Evolutionary conservation across 1,284 basidiomycete species (phyloP).

Genomic region (Malassezia psittaci): DNA sequence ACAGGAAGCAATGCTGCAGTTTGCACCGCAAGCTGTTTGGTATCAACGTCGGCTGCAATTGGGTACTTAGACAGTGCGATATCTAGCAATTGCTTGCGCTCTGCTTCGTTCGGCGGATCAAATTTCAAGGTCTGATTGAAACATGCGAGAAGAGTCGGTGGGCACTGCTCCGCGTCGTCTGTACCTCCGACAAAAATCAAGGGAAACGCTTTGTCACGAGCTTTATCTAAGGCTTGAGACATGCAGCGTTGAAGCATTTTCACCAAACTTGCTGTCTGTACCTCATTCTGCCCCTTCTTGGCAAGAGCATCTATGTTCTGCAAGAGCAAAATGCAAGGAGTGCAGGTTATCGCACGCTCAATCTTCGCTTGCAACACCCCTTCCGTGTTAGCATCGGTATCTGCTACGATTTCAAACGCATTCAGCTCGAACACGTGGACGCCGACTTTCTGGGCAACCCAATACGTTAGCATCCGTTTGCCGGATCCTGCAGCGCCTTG

Average conservation of each 20-base stretch:
- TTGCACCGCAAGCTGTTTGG: constrained; percentile 66
- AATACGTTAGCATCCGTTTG: constrained; percentile 57
- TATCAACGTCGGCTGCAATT: constrained; percentile 68
- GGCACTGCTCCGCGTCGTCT: constrained; percentile 60
- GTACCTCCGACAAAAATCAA: constrained; percentile 59
- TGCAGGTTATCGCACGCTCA: constrained; percentile 67
- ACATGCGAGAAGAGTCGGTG: constrained; percentile 59
- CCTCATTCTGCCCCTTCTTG: constrained; percentile 57
- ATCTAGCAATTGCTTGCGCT: constrained; percentile 13
- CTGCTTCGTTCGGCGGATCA: constrained; percentile 9
- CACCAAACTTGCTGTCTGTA: constrained; percentile 64
- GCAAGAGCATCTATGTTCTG: constrained; percentile 73
- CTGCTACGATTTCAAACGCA: constrained; percentile 73
- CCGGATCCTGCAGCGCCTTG: constrained; percentile 66
- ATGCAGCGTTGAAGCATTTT: constrained; percentile 62
- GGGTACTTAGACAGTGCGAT: constrained; percentile 50
- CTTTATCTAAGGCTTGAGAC: constrained; percentile 41
- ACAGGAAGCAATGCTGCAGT: constrained; percentile 82
- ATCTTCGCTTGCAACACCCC: constrained; percentile 65
- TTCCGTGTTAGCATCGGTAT: constrained; percentile 69
- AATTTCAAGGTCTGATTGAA: constrained; percentile 68
- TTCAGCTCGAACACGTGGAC: constrained; percentile 77
- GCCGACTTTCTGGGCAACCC: constrained; percentile 59
- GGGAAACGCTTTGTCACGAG: constrained; percentile 6
- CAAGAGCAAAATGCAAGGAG: constrained; percentile 75